Base-by-base conservation (phyloP, 106 monocot genomes). In the Allium cepa region DNA sequence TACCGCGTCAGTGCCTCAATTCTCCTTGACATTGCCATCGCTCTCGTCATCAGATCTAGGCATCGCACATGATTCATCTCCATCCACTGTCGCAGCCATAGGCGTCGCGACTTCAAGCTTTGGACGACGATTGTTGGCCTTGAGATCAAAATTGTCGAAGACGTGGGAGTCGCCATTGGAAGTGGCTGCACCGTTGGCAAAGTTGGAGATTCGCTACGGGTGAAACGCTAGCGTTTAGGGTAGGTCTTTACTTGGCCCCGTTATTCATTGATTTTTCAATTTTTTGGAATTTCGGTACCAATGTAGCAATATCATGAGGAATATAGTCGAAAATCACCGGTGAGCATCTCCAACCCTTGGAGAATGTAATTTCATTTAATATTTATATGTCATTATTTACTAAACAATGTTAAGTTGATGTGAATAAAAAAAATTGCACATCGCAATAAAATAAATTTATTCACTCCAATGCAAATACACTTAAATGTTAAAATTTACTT, bases 221-320 rank as follows among this genome's bases (percentile, higher is more conserved):
- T 51, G 26, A 60, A 60, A 17, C 86, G 75, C 55, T 81, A 76
- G 79, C 87, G 89, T 78, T 97, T 97, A 64, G 84, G 51, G 67
- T 68, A 53, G 63, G 79, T 73, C 49, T 93, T 93, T 77, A 81
- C 93, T 81, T 99, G 89, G 92, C 99, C n/a, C n/a, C n/a, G n/a
- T n/a, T n/a, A n/a, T n/a, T n/a, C n/a, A n/a, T n/a, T n/a, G n/a
- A n/a, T n/a, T n/a, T n/a, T n/a, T n/a, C n/a, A n/a, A n/a, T n/a
- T n/a, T n/a, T n/a, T n/a, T n/a, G n/a, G n/a, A n/a, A n/a, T n/a
- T n/a, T n/a, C n/a, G n/a, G n/a, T n/a, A n/a, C n/a, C n/a, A n/a
- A n/a, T n/a, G n/a, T n/a, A n/a, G n/a, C n/a, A n/a, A n/a, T n/a
- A n/a, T n/a, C n/a, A n/a, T n/a, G n/a, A n/a, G n/a, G n/a, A n/a